Evolutionary conservation across 352 stramenopile genomes (phyloP).

Genomic region (Phytopythium sindhum): DNA sequence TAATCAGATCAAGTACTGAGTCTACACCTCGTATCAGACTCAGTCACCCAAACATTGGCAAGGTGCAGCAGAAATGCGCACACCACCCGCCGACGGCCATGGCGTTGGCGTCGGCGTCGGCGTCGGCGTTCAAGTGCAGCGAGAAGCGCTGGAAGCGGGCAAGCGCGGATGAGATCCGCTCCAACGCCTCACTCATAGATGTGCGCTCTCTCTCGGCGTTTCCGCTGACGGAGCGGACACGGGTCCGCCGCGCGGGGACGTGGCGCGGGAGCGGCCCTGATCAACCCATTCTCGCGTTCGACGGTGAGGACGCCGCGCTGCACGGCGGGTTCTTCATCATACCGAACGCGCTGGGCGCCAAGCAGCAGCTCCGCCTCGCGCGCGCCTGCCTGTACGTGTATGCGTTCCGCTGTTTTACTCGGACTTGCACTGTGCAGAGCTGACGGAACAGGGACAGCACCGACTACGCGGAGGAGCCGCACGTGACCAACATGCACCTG

Average conservation of each 20-base stretch:
- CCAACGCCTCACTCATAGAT: constrained; percentile 41
- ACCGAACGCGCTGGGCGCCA: constrained; percentile 43
- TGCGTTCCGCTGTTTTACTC: not conserved
- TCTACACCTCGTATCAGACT: not conserved
- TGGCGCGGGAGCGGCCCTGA: constrained; percentile 28
- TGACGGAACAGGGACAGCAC: constrained; percentile 21
- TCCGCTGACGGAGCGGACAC: constrained; percentile 19
- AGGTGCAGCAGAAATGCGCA: constrained; percentile 1
- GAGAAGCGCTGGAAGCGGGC: constrained; percentile 77
- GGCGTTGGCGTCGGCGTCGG: constrained; percentile 3
- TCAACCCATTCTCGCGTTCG: constrained; percentile 50
- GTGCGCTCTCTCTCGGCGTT: constrained; percentile 19
- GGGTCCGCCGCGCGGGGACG: constrained; percentile 30
- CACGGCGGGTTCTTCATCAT: constrained; percentile 73
- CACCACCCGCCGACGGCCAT: not conserved
- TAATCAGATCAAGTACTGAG: not conserved
- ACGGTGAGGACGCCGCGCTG: constrained; percentile 26
- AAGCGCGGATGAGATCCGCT: constrained; percentile 18
- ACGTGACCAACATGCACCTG: constrained; percentile 77
- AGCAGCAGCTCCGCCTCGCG: constrained; percentile 51
- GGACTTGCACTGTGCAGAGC: not conserved
- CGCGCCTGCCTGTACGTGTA: constrained; percentile 49
- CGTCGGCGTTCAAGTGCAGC: constrained; percentile 51
- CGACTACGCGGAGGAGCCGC: constrained; percentile 65
- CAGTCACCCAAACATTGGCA: not conserved